Percentiles rank a stretch among this genome's conserved stretches.
These are phyloP conservation scores for Neurospora sp. DNA, from an alignment of 495 filamentous ascomycete genomes.

Conservation along the genomic window DNA sequence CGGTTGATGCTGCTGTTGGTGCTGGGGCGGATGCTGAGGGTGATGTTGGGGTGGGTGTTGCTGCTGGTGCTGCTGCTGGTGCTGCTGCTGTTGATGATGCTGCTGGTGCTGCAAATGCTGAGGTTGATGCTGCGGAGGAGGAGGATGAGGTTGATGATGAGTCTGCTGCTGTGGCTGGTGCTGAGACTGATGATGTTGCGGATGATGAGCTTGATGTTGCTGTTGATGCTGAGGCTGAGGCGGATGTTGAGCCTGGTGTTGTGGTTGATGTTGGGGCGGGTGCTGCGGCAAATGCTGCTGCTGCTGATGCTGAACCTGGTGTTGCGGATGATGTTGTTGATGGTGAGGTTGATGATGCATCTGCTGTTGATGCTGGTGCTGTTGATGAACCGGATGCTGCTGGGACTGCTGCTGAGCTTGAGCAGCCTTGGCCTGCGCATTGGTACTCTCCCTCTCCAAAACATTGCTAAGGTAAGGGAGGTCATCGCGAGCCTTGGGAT, in stretches of 20 bases:
- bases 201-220: not conserved
- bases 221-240: conserved; percentile 2
- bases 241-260: not conserved
- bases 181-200: not conserved
- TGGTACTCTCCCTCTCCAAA: conserved; percentile 32
- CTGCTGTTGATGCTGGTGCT: conserved; percentile 2
- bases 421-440: not conserved
- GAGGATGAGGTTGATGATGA: conserved; percentile 5
- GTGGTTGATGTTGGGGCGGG: not conserved
- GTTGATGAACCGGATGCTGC: not conserved
- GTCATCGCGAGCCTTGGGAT: conserved; percentile 38
- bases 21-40: conserved; percentile 3
- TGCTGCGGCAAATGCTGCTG: conserved; percentile 2
- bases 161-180: not conserved
- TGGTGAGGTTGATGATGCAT: conserved; percentile 2
- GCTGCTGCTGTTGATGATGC: not conserved
- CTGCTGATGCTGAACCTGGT: conserved; percentile 1
- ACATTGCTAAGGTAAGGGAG: conserved; percentile 37
- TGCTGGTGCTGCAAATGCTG: conserved; percentile 1
- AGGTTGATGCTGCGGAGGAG: not conserved
- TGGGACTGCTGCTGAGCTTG: conserved; percentile 6
- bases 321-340: conserved; percentile 2
- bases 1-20: not conserved
- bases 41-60: not conserved
- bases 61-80: not conserved